Base-by-base conservation (phyloP, 768 basidiomycete species). In the Neoboletus subvelutipes region DNA sequence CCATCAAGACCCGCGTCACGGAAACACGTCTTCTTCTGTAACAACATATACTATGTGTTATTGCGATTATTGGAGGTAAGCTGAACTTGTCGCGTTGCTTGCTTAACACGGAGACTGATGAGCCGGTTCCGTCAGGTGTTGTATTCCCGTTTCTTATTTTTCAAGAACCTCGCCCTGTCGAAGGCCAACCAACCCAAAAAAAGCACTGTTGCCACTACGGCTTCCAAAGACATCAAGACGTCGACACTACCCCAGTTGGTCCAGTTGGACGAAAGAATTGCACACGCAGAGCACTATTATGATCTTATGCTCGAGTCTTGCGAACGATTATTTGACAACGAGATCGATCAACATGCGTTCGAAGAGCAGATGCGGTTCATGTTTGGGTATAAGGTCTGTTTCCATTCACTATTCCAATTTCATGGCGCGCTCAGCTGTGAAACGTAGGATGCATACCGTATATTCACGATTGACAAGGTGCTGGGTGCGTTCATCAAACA, bases 401-500 rank as follows among this genome's bases (percentile, higher is more conserved):
- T 45, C 13, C 10, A 17, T 18, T 18, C 1, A n/a, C 15, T 24
- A 39, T 36, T 39, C 15, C 12, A 10, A 26, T 36, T 45, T 22
- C 31, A 39, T 45, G 15, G 3, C 5, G 5, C 20, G 13, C 65
- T 67, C 40, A 60, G 28, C 7, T 9, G 20, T n/a, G 41, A 7
- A 6, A 41, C 18, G 9, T 58, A 89, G 87, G 78, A 90, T 28
- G 86, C 86, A 0, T 98, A 92, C 71, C 88, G 87, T 67, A 83
- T 94, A 65, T 99, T 97, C 72, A 98, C 96, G 0, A 78, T 97
- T 26, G 96, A 99, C 75, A 94, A 97, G 71, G 78, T 98, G 36
- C 81, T 98, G 42, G 90, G 89, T 1, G 79, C 85, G 1, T 80
- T 98, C 58, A 86, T 99, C 72, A 98, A 97, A 69, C 93, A 95